Base-by-base conservation (phyloP, 73 alveolate genomes). In the Paramecium sexaurelia region DNA sequence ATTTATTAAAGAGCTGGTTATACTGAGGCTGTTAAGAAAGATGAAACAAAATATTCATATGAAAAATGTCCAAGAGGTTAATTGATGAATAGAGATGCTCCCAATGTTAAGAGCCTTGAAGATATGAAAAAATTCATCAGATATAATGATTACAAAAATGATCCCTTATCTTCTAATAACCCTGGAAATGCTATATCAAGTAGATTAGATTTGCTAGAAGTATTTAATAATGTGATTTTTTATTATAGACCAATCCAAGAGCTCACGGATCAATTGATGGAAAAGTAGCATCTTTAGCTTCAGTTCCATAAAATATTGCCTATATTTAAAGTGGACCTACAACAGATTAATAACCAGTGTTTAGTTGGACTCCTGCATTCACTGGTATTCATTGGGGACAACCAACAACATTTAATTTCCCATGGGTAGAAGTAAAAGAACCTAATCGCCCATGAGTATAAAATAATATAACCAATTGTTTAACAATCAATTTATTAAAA, bases 211-310 rank as follows among this genome's bases (percentile, higher is more conserved):
- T 78, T 94, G 27, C 69, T 47, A 1, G 91, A 87, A 10, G 84
- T 41, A 15, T 6, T 69, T 0, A 61, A 88, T 5, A 85, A 92
- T 6, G 35, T n/a, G n/a, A n/a, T n/a, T 73, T 15, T 11, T 13
- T 19, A 24, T 51, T 51, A 19, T 78, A 78, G 40, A 43, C 39
- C 6, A 43, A 78, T 19, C 75, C 90, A 29, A 78, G 51, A 78
- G 90, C 90, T 22, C 92, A 82, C 87, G 97, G 97, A 6, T 93
- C 96, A 73, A 92, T 92, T 82, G 96, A 94, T 92, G 83, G 91
- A 41, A 94, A 94, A 78, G 55, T 94, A 55, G 69, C 95, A 9
- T 85, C 92, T 0, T 95, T 94, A 33, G 85, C 83, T 26, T 86
- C 85, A 43, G 92, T 82, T 85, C 84, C 67, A 10, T 84, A 27